Conservation (phyloP, 2,329 filamentous ascomycete species). For the Calonectria leucothoes region DNA sequence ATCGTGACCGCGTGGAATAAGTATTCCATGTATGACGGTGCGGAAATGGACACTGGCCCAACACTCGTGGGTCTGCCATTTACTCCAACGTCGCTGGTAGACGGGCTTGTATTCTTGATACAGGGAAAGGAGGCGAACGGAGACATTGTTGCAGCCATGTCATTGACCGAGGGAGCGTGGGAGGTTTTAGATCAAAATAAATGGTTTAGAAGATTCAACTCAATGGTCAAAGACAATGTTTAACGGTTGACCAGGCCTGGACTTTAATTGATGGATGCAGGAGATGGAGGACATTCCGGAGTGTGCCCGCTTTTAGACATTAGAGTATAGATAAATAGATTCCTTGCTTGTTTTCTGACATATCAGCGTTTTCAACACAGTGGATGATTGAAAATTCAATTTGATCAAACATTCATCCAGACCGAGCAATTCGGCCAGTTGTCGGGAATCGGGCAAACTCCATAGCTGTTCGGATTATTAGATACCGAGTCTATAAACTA, state of each 20-base stretch:
- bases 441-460: neutral
- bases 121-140: neutral
- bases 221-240: neutral
- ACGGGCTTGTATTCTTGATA: neutral
- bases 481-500: neutral
- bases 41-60: neutral
- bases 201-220: neutral
- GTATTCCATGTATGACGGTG: neutral
- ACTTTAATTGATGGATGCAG: neutral
- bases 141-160: neutral
- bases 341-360: neutral
- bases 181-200: neutral
- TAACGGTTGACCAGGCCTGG: neutral
- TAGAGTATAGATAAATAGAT: neutral
- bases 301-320: neutral
- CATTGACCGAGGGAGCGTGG: neutral
- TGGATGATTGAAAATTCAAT: neutral
- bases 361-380: neutral
- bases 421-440: neutral
- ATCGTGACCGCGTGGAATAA: neutral
- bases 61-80: neutral
- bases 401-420: neutral
- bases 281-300: neutral
- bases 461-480: neutral
- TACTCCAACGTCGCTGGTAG: neutral